A percentile compares a stretch with the other conserved stretches of the same genome.
Conservation (phyloP, 768 basidiomycete genomes). For the Naganishia kalamii region DNA sequence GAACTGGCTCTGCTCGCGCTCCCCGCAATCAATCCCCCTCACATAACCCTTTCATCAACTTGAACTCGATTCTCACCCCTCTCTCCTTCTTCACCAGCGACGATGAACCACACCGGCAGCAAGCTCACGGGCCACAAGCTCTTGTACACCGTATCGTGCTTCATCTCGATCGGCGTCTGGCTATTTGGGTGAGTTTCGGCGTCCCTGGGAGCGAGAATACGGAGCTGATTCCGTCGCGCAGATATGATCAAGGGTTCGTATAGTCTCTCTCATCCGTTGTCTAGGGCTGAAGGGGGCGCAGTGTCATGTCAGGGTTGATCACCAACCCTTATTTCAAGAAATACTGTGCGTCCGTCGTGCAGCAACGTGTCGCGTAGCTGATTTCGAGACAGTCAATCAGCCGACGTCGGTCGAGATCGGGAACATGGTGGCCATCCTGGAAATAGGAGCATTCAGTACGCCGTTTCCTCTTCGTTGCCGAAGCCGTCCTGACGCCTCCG, state of each 20-base stretch:
- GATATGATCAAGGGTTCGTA: conserved; percentile 44
- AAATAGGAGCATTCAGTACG: conserved; percentile 83
- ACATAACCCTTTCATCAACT: background rate
- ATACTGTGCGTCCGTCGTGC: conserved; percentile 50
- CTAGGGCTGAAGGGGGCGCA: background rate
- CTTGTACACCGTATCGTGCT: conserved; percentile 43
- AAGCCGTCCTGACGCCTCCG: background rate
- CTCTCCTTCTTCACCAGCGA: background rate
- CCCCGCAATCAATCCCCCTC: no score
- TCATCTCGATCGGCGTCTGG: conserved; percentile 45
- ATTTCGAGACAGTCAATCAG: conserved; percentile 53
- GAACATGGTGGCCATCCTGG: conserved; percentile 93
- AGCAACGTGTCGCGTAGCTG: background rate
- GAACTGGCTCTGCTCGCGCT: no score
- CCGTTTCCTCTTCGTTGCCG: conserved; percentile 19
- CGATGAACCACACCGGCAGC: conserved; percentile 21
- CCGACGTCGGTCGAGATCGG: conserved; percentile 70
- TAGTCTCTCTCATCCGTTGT: background rate
- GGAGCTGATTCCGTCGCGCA: background rate
- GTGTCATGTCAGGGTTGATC: conserved; percentile 57
- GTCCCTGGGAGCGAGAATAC: background rate
- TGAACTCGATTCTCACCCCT: no score
- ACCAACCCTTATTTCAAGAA: conserved; percentile 53
- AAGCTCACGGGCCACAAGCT: conserved; percentile 38
- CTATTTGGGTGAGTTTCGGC: conserved; percentile 40